Percentiles rank a stretch among this genome's conserved stretches.
phyloP scores from a whole-genome alignment of 2,329 filamentous ascomycete genomes.

The Pestalotiopsis fici region DNA sequence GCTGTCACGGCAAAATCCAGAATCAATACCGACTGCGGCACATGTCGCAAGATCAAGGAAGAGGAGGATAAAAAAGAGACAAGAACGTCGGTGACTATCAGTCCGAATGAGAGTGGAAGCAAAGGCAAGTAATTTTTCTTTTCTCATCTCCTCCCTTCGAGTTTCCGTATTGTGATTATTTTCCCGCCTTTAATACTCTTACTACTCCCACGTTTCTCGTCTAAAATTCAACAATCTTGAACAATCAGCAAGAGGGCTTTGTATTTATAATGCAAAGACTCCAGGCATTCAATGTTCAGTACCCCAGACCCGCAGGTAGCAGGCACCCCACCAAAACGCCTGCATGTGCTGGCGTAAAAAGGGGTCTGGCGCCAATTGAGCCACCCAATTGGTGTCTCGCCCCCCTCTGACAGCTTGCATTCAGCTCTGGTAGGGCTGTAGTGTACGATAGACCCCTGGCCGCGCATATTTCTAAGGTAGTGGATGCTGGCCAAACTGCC shows the following conservation, averaged over 20 bases:
- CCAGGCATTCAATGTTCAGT: background rate
- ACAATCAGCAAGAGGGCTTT: too few relatives aligned
- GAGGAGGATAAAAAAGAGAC: constrained; percentile 14
- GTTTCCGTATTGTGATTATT: background rate
- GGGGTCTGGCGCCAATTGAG: too few relatives aligned
- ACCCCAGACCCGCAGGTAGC: constrained; percentile 2
- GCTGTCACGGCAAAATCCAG: constrained; percentile 1
- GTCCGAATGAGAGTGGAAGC: background rate
- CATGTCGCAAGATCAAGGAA: constrained; percentile 25
- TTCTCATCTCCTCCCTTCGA: background rate
- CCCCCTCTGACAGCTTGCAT: too few relatives aligned
- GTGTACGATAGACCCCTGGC: background rate
- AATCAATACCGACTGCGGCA: constrained; percentile 17
- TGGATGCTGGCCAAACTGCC: background rate
- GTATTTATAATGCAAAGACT: too few relatives aligned
- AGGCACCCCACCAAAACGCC: background rate
- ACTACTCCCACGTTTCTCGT: background rate
- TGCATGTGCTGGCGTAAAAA: background rate
- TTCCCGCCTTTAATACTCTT: background rate
- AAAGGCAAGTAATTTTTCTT: background rate
- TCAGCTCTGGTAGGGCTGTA: too few relatives aligned
- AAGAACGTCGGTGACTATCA: background rate
- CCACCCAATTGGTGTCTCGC: too few relatives aligned
- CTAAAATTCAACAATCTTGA: too few relatives aligned
- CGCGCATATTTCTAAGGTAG: background rate